Evolutionary conservation across 1,284 basidiomycete species (phyloP).

Genomic region (Inonotus hispidus): DNA sequence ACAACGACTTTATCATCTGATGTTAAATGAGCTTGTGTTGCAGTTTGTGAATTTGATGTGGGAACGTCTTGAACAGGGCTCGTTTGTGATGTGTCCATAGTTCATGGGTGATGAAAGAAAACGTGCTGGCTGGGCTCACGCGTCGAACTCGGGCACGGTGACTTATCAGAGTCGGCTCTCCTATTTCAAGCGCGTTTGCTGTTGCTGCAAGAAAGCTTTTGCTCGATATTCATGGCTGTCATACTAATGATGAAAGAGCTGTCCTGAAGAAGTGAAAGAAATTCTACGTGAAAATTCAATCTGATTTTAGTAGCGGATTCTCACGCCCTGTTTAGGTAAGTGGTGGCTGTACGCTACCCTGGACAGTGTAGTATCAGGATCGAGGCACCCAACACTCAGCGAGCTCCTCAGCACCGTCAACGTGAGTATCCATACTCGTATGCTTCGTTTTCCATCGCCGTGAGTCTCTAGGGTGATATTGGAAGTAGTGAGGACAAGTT

Average conservation of each 20-base stretch:
- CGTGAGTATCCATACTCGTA: constrained; percentile 8
- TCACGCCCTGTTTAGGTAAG: not conserved
- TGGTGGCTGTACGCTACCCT: not conserved
- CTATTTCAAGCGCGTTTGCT: not conserved
- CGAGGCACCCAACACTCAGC: not conserved
- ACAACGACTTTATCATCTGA: constrained; percentile 55
- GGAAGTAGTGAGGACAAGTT: not conserved
- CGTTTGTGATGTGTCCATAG: constrained; percentile 21
- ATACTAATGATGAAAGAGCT: not conserved
- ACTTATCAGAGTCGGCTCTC: not conserved
- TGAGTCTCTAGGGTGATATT: not conserved
- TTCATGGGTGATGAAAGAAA: not conserved
- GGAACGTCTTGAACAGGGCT: constrained; percentile 34
- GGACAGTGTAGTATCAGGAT: not conserved
- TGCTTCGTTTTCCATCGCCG: not conserved
- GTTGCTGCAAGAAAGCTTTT: too few relatives aligned
- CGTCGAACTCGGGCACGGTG: not conserved
- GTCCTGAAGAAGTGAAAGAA: not conserved
- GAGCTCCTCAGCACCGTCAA: constrained; percentile 10
- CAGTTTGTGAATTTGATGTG: constrained; percentile 25
- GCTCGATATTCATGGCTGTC: too few relatives aligned
- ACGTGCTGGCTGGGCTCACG: not conserved
- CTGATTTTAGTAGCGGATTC: not conserved
- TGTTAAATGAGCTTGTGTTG: constrained; percentile 4
- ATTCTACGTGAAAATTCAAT: not conserved